Conservation (phyloP, 371 early-diverging fungal genomes). For the Coemansia sp. region DNA sequence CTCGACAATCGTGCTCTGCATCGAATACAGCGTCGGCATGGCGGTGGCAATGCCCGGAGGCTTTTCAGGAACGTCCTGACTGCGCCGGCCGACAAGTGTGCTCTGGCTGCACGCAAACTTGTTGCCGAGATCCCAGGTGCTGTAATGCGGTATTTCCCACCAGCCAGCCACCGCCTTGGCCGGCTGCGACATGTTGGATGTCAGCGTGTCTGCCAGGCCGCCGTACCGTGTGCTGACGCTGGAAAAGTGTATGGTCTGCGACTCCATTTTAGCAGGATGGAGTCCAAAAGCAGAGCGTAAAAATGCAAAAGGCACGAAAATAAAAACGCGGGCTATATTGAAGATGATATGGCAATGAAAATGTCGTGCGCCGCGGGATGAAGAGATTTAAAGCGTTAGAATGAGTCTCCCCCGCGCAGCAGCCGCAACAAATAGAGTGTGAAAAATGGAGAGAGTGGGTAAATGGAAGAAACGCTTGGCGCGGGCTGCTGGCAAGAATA, state of each 20-base stretch:
- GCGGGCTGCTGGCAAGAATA: background rate
- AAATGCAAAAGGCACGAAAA: background rate
- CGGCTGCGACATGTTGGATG: conserved; percentile 4
- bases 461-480: conserved; percentile 2
- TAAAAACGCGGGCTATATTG: background rate
- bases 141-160: conserved; percentile 49
- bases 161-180: conserved; percentile 28
- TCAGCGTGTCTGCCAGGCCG: conserved; percentile 15
- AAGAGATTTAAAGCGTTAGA: background rate
- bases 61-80: conserved; percentile 27
- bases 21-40: conserved; percentile 37
- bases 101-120: conserved; percentile 50
- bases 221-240: conserved; percentile 20
- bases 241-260: conserved; percentile 20
- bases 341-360: background rate
- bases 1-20: conserved; percentile 41
- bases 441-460: background rate
- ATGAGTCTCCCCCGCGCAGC: background rate
- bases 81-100: conserved; percentile 44
- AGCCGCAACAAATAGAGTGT: conserved; percentile 1
- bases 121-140: conserved; percentile 47
- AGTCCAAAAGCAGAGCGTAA: conserved; percentile 1
- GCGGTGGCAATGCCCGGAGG: conserved; percentile 26
- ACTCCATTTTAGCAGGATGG: conserved; percentile 14
- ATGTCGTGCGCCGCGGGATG: background rate